Evolutionary conservation across 805 yeast genomes (phyloP), one percentile per base, ranked within the genome.

Genomic region (Yarrowia hollandica): DNA sequence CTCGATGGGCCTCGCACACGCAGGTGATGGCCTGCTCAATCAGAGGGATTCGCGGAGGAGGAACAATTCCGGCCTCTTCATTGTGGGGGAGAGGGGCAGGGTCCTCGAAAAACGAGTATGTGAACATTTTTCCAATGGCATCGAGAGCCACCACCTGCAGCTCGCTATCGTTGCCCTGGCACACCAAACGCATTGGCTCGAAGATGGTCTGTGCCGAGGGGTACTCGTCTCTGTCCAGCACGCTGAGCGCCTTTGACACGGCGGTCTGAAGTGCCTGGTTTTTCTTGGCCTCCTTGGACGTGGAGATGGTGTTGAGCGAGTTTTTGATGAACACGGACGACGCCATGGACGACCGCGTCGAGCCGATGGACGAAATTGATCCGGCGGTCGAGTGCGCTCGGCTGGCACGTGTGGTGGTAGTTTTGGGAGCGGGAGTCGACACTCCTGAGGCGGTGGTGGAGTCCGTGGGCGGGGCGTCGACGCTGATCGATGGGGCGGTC

Each of bases 1-100:
- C 96, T 62, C 86, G 88, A 70, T 89, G 92, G 64, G 96, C 87
- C 22, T 85, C 83, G 21, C 94, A 82, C 19, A 91, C 88, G 14
- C 90, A 87, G 63, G 86, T 86, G 38, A 92, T 87, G 0, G 96
- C 90, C 21, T 87, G 86, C 69, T 88, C 94, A 26, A 94, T 83
- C 62, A 89, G 68, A 19, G 79, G 78, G 16, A 82, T 77, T 46
- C 80, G 80, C 23, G 80, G 80, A 8, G 80, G 81, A 1, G 80
- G 82, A 0, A 81, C 77, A 15, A 82, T 80, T 35, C 78, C 77
- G 21, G 73, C 71, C 12, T 68, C 71, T 8, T 70, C 73, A 6
- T 68, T 70, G 16, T 67, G 69, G 15, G 66, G 68, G 22, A 70
- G 68, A 8, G 61, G 63, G 9, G 64, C 67, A 5, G 71, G 69